Evolutionary conservation across 345 rosid genomes (phyloP).

Genomic region (Acer campestre): DNA sequence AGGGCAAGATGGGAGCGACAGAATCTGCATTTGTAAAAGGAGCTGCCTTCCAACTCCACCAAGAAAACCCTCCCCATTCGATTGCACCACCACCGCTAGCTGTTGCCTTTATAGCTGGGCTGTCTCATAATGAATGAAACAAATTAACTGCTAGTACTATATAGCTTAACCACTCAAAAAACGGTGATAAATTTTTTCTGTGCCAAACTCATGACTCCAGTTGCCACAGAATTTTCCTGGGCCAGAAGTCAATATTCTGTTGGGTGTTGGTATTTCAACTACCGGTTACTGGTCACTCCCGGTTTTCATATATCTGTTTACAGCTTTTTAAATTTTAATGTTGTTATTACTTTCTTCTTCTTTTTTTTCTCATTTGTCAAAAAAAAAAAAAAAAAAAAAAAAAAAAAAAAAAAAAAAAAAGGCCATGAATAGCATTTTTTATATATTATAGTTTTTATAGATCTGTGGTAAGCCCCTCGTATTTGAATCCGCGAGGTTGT

Average conservation of each 20-base stretch:
- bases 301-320: not conserved
- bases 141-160: not conserved
- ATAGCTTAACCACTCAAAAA: not conserved
- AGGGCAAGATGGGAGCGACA: slow-evolving; percentile 48
- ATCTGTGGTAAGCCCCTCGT: no score
- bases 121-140: not conserved
- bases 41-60: slow-evolving; percentile 35
- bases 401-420: no score
- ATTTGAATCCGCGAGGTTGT: no score
- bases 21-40: slow-evolving; percentile 38
- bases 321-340: not conserved
- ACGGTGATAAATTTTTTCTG: not conserved
- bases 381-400: no score
- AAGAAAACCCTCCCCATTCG: slow-evolving; percentile 40
- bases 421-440: no score
- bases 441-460: no score
- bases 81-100: slow-evolving; percentile 9
- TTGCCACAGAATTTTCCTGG: not conserved
- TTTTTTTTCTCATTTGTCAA: no score
- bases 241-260: not conserved
- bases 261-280: not conserved
- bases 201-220: not conserved
- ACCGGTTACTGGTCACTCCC: not conserved
- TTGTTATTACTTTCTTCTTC: not conserved
- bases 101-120: not conserved